Base-by-base conservation (phyloP, 306 rosid species). In the Sicyos baderoa region DNA sequence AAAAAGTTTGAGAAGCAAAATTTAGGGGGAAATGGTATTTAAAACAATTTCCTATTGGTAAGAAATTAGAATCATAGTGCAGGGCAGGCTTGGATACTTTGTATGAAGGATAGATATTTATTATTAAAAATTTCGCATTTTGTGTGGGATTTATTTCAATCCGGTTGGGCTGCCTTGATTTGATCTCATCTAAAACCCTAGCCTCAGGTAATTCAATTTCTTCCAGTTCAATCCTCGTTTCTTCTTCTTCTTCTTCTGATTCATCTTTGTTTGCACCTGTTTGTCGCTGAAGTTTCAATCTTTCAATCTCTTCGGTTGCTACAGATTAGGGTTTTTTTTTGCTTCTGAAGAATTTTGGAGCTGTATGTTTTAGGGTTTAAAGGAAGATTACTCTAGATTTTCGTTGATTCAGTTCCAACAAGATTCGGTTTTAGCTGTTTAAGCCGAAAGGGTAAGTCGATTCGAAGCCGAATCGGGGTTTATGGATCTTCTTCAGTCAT, bases 401-500 rank as follows among this genome's bases (percentile, higher is more conserved):
- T 13, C 14, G 71, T 44, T 13, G 19, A 45, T 65, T 65, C 37
- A 12, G 19, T 22, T 22, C 70, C 54, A 19, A 18, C 18, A 44
- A 19, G 32, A 62, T 44, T 64, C 19, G 35, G 18, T 44, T 29
- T 6, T 11, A 21, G 54, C 35, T 21, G 13, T 64, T 35, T 54
- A 19, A 44, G 3, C 45, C 42, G 42, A 35, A 35, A 35, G 42
- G 18, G 23, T 25, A 17, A 18, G 11, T 18, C 49, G 40, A 62
- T 61, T 37, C 68, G n/a, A n/a, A n/a, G 27, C 16, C 67, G 21
- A 37, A 17, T 16, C 16, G 37, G 19, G 14, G 7, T 64, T 64
- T 12, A 91, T 91, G 96, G 97, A 91, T 83, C 92, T 85, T 17
- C 78, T 89, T 42, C 87, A 65, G 74, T 76, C 85, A 32, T 89